Conservation (phyloP, 176 grass and related monocot species). For the Oryza australiensis region DNA sequence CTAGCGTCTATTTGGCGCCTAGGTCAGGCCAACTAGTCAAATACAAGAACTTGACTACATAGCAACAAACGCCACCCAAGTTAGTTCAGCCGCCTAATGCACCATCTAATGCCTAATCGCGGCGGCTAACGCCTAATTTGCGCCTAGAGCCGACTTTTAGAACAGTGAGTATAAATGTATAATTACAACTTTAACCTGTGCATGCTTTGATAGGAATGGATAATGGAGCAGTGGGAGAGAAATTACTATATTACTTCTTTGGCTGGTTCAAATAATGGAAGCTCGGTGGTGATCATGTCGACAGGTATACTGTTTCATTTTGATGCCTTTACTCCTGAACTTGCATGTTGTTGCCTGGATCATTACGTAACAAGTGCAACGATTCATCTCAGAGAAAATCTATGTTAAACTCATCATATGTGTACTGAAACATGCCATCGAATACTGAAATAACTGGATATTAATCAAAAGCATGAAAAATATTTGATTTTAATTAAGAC, state of each 20-base stretch:
- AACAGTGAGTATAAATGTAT: background rate
- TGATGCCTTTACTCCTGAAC: constrained; percentile 31
- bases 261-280: constrained; percentile 69
- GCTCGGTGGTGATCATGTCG: constrained; percentile 94
- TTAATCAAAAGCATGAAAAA: background rate
- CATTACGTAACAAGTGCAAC: background rate
- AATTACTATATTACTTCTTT: constrained; percentile 90
- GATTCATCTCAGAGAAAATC: constrained; percentile 19
- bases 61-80: too few relatives aligned
- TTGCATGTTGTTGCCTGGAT: constrained; percentile 3
- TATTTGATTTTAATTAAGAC: background rate
- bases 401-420: background rate
- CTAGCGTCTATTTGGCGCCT: too few relatives aligned
- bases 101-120: too few relatives aligned
- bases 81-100: too few relatives aligned
- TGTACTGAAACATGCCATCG: background rate
- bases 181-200: constrained; percentile 38
- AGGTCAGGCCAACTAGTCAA: too few relatives aligned
- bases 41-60: too few relatives aligned
- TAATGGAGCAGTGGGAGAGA: constrained; percentile 99
- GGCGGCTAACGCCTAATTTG: too few relatives aligned
- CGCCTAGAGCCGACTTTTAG: too few relatives aligned
- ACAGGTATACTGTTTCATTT: constrained; percentile 67
- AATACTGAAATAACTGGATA: background rate
- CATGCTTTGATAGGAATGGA: constrained; percentile 76